phyloP scores from a whole-genome alignment of 2,329 filamentous ascomycete species.

The Diaporthe sp. region DNA sequence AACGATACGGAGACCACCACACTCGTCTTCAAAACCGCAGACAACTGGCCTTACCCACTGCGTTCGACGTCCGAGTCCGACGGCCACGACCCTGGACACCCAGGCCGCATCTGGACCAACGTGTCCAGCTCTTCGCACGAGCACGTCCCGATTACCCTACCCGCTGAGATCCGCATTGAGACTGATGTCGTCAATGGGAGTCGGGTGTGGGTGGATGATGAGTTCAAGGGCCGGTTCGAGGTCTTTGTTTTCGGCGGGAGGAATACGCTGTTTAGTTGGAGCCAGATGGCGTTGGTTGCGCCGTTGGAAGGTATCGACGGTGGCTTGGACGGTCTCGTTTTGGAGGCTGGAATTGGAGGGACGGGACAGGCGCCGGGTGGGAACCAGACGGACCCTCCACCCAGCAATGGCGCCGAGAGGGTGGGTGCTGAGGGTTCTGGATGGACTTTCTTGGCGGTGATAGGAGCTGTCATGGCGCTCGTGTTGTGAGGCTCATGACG shows the following conservation, averaged over 20 bases:
- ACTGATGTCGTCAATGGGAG: slow-evolving; percentile 58
- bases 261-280: slow-evolving; percentile 64
- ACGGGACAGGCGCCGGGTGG: neutral
- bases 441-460: neutral
- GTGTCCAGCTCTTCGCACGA: slow-evolving; percentile 56
- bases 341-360: slow-evolving; percentile 8
- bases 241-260: slow-evolving; percentile 64
- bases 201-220: slow-evolving; percentile 57
- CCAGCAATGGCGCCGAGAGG: neutral
- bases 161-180: slow-evolving; percentile 51
- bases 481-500: neutral
- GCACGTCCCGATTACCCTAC: slow-evolving; percentile 47
- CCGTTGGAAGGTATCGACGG: slow-evolving; percentile 9
- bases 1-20: slow-evolving; percentile 13
- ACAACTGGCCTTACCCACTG: slow-evolving; percentile 59
- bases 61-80: slow-evolving; percentile 54
- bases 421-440: neutral
- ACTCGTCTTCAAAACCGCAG: slow-evolving; percentile 52
- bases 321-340: neutral
- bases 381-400: neutral
- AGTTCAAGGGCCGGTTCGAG: slow-evolving; percentile 61
- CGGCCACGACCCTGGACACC: slow-evolving; percentile 57
- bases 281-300: slow-evolving; percentile 66
- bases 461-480: neutral
- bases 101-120: slow-evolving; percentile 64